Base-by-base conservation (phyloP, 73 alveolate species). In the Tetrahymena elliotti region DNA sequence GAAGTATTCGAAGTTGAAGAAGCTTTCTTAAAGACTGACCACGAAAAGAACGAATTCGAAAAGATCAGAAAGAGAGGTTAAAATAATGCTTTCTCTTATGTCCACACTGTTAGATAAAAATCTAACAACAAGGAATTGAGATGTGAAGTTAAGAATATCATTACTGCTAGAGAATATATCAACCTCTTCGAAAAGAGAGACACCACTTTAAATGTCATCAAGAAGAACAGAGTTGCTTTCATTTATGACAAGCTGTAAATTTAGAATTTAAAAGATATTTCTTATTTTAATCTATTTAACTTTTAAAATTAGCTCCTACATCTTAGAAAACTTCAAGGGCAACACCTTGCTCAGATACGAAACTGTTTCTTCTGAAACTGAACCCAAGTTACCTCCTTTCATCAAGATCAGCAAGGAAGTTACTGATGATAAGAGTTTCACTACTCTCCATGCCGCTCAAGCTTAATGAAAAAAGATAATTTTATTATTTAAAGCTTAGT, bases 331-430 rank as follows among this genome's bases (percentile, higher is more conserved):
- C 18, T 68, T 68, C 88, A 68, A 68, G 88, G 88, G 88, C 11
- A n/a, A 68, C 88, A 68, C 88, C 6, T 68, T 68, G 22, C 88
- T 68, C 88, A 68, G 88, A 68, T 68, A 68, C 88, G 88, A 68
- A 68, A 68, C 88, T 68, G 20, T 68, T 31, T 68, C 88, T 68
- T 27, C 88, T 68, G 88, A 68, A 24, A 68, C 88, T 24, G 36
- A 68, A 68, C 88, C 88, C 38, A 68, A 68, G 88, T 68, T 68
- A 68, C 88, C 88, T 68, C 88, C 88, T 68, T 68, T 68, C 88
- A 68, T 68, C 38, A 68, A 68, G 88, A 68, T 68, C 36, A 68
- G 37, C 33, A 68, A 31, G 36, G 88, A 68, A 68, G 88, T 68
- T 18, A 68, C 88, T 68, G 88, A 68, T 31, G 88, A 68, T 24